Evolutionary conservation across 345 rosid species (phyloP), one percentile per base, ranked within the genome.

Genomic region (Citrus medica): DNA sequence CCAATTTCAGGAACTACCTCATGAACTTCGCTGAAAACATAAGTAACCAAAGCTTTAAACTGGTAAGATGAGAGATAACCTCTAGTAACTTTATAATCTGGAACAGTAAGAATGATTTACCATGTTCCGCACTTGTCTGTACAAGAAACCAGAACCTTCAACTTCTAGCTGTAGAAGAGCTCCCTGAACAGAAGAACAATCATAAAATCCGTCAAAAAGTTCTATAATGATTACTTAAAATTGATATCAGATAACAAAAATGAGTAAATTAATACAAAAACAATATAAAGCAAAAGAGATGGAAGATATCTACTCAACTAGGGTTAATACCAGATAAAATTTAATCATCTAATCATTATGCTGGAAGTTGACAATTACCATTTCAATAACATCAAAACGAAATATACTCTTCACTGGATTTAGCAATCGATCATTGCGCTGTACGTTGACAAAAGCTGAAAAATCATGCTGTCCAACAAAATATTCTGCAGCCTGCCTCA

Each of bases 91-190:
- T 19, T 38, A 27, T 68, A 25, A 67, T 25, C 55, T 37, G 4
- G 6, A 35, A 76, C 32, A 67, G 9, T 30, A 81, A 51, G 16
- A 58, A 33, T 22, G 24, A 69, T 84, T 82, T 74, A 92, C 98
- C 98, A 95, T 93, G 90, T 95, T 93, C 66, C 97, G 88, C 33
- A 91, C 97, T 92, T 92, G 98, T 85, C 95, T 81, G 73, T 95
- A 95, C 86, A 95, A 76, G 85, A 95, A 92, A 46, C 97, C 97
- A 0, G 97, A 84, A 80, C 99, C 98, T 88, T 92, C 97, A 69
- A 96, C 97, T 84, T 96, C 94, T 38, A 93, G 84, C 86, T 89
- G 93, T 63, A 93, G 68, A 48, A 93, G 89, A 85, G 95, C 76
- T 64, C 97, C 97, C 97, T 93, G 78, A 53, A 69, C 65, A 69